These are phyloP conservation scores for Dictyostelium citrinum DNA, from an alignment of 78 protist species.

Conservation along the genomic window DNA sequence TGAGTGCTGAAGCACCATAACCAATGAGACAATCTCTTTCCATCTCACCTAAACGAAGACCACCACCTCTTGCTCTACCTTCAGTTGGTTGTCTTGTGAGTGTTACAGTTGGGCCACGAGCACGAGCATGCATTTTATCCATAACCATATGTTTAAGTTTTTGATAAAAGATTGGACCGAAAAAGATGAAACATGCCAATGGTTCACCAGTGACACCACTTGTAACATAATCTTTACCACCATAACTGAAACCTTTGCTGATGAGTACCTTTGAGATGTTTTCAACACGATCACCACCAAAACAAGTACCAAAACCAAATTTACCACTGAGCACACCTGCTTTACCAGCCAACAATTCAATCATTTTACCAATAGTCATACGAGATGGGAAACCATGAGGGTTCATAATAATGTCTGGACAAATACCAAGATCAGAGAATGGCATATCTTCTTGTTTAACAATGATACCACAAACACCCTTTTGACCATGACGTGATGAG, in stretches of 20 bases:
- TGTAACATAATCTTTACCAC: constrained; percentile 97
- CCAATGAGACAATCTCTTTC: constrained; percentile 98
- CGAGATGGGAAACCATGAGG: constrained; percentile 99
- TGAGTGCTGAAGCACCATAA: constrained; percentile 98
- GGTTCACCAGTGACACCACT: constrained; percentile 98
- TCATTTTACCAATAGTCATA: constrained; percentile 99
- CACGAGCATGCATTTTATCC: constrained; percentile 99
- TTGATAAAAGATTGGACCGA: constrained; percentile 99
- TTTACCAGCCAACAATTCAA: constrained; percentile 99
- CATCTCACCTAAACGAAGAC: constrained; percentile 99
- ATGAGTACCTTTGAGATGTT: constrained; percentile 88
- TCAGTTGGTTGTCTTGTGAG: constrained; percentile 99
- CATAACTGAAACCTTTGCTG: constrained; percentile 88
- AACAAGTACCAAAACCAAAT: constrained; percentile 97
- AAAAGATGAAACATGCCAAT: constrained; percentile 89
- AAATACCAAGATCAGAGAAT: constrained; percentile 96
- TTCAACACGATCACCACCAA: constrained; percentile 93
- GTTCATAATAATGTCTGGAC: constrained; percentile 99
- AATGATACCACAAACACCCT: constrained; percentile 99
- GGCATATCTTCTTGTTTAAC: constrained; percentile 99
- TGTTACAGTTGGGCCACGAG: constrained; percentile 97
- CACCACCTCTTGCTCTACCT: constrained; percentile 99
- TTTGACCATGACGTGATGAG: constrained; percentile 99
- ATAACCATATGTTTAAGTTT: constrained; percentile 99
- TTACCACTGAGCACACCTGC: constrained; percentile 72